phyloP scores from a whole-genome alignment of 208 protist genomes.

The Leishmania lainsoni region DNA sequence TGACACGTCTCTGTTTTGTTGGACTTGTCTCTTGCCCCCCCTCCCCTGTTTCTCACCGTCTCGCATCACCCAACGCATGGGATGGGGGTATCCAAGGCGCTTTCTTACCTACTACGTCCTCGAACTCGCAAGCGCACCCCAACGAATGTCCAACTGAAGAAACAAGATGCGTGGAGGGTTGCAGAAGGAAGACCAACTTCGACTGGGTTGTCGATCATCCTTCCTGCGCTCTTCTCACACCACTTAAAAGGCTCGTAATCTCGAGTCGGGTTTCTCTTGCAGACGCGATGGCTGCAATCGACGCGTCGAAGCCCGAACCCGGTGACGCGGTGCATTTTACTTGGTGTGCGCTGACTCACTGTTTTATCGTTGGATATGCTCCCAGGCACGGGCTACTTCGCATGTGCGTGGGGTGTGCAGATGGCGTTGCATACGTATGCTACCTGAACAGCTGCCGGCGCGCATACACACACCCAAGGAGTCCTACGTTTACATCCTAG shows the following conservation, averaged over 20 bases:
- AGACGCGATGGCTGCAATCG: not conserved
- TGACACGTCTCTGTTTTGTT: not conserved
- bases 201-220: not conserved
- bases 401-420: not conserved
- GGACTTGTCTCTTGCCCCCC: not conserved
- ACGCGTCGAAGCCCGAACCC: too few species aligned
- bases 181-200: not conserved
- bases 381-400: not conserved
- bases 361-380: not conserved
- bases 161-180: not conserved
- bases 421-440: not conserved
- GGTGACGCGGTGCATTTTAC: not conserved
- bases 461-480: not conserved
- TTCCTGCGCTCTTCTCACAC: not conserved
- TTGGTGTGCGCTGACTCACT: not conserved
- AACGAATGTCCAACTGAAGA: not conserved
- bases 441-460: not conserved
- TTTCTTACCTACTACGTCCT: not conserved
- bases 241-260: not conserved
- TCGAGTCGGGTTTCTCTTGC: not conserved
- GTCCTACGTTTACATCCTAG: not conserved
- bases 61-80: not conserved
- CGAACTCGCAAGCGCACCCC: not conserved
- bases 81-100: not conserved
- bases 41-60: not conserved